These are phyloP conservation scores for Flaveria bidentis DNA, from an alignment of 129 eudicot species.

Conservation along the genomic window DNA sequence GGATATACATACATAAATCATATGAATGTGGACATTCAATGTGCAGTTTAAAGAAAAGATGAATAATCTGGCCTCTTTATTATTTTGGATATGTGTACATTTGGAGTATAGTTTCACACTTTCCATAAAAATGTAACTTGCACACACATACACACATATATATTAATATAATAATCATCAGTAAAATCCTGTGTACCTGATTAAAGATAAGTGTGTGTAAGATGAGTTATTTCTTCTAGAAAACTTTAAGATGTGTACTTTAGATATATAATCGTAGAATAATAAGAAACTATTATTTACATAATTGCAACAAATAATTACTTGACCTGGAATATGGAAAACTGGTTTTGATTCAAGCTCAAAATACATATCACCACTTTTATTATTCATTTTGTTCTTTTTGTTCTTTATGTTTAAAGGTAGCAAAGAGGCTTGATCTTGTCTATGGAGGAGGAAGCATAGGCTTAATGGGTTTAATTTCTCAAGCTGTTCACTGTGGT, in stretches of 20 bases:
- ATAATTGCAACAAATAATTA: background rate
- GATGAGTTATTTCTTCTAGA: background rate
- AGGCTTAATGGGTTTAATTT: conserved; percentile 70
- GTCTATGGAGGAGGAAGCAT: conserved; percentile 87
- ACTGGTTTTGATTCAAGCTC: background rate
- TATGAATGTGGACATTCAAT: background rate
- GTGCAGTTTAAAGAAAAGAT: background rate
- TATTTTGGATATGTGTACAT: background rate
- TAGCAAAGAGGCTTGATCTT: conserved; percentile 60
- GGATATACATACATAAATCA: background rate
- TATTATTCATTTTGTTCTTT: background rate
- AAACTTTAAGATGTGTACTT: no score
- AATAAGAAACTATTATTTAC: background rate
- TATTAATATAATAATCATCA: no score
- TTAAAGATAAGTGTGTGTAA: background rate
- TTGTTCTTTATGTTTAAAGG: conserved; percentile 44
- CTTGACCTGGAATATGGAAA: background rate
- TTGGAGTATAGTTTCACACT: background rate
- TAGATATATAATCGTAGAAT: no score
- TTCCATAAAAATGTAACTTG: background rate
- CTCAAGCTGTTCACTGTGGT: conserved; percentile 67
- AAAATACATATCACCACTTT: background rate
- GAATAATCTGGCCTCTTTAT: background rate
- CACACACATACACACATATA: background rate
- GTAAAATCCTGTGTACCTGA: no score